These are phyloP conservation scores for Mikania micrantha DNA, from an alignment of 129 eudicot species.

Conservation along the genomic window DNA sequence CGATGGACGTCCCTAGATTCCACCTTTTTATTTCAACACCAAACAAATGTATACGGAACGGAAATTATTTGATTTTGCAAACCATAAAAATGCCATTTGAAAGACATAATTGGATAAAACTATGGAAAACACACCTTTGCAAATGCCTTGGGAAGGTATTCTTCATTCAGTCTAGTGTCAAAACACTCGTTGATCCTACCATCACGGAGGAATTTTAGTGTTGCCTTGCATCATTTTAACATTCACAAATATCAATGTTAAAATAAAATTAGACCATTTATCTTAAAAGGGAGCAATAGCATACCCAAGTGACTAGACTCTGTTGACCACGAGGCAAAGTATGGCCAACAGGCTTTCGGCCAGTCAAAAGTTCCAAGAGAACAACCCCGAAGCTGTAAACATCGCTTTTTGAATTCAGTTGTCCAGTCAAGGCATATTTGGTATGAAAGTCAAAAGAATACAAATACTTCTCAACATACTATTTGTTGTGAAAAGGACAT, in stretches of 20 bases:
- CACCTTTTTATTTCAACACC: not conserved
- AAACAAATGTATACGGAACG: too few species aligned
- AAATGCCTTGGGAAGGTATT: constrained; percentile 70
- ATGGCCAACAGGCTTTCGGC: constrained; percentile 66
- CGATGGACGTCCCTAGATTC: too few species aligned
- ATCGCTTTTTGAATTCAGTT: constrained; percentile 63
- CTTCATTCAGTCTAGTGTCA: constrained; percentile 51
- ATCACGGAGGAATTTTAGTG: constrained; percentile 71
- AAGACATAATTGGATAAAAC: not conserved
- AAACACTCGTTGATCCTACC: constrained; percentile 69
- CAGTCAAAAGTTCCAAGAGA: constrained; percentile 65
- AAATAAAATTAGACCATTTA: not conserved
- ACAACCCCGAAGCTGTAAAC: constrained; percentile 71
- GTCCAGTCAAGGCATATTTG: constrained; percentile 74
- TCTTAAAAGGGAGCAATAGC: not conserved
- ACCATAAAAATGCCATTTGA: too few species aligned
- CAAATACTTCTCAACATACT: too few species aligned
- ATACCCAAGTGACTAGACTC: constrained; percentile 75
- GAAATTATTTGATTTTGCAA: too few species aligned
- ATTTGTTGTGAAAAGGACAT: too few species aligned
- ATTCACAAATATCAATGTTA: not conserved
- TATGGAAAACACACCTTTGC: constrained; percentile 45
- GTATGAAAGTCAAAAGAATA: too few species aligned
- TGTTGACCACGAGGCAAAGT: constrained; percentile 75
- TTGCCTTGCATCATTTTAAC: constrained; percentile 38